phyloP scores from a whole-genome alignment of 192 early-diverging fungal genomes.

The Allomyces arbusculus region DNA sequence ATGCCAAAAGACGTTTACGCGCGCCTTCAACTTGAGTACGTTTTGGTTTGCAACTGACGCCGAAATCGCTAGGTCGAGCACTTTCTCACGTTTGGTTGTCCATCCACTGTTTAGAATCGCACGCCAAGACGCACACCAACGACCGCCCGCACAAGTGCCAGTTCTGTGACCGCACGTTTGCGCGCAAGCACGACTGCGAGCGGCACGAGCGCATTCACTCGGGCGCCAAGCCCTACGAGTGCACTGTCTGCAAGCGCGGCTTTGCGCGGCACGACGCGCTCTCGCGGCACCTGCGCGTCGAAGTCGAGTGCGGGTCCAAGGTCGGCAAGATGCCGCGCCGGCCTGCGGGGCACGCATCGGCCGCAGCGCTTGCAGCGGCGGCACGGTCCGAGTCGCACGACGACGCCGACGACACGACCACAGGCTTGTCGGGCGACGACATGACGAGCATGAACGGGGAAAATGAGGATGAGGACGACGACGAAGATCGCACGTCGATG shows the following conservation, averaged over 20 bases:
- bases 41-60: no score
- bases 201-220: slow-evolving; percentile 46
- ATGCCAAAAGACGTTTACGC: slow-evolving; percentile 58
- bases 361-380: no score
- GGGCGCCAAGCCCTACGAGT: slow-evolving; percentile 45
- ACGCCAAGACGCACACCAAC: slow-evolving; percentile 33
- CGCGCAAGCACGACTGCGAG: slow-evolving; percentile 58
- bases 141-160: slow-evolving; percentile 38
- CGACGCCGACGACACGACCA: no score
- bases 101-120: slow-evolving; percentile 6
- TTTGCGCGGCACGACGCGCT: slow-evolving; percentile 64
- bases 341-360: no score
- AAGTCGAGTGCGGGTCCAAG: slow-evolving; percentile 23
- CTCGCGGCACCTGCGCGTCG: slow-evolving; percentile 38
- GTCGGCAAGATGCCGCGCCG: neutral
- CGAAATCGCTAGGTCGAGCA: no score
- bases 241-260: slow-evolving; percentile 37
- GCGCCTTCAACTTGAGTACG: slow-evolving; percentile 37
- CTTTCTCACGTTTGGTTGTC: no score
- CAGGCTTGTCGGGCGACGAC: no score
- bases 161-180: slow-evolving; percentile 41
- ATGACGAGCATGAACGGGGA: no score
- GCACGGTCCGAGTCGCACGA: no score
- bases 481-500: no score
- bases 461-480: no score